These are phyloP conservation scores for Cladosporium sp. DNA, from an alignment of 2,329 filamentous ascomycete genomes.

Conservation along the genomic window DNA sequence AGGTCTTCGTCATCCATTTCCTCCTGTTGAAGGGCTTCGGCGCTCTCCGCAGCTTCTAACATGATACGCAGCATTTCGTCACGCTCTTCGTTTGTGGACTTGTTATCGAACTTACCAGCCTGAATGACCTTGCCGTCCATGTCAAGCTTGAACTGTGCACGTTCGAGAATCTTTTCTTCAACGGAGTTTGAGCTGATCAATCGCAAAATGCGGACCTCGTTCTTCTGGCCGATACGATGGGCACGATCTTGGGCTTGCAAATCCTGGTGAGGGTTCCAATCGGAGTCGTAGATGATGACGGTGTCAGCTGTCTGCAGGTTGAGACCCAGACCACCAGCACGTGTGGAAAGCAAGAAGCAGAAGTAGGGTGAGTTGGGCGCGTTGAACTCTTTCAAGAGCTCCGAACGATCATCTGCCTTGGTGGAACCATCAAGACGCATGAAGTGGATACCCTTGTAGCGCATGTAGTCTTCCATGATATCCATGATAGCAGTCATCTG, in stretches of 20 bases:
- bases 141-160: conserved; percentile 95
- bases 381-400: conserved; percentile 86
- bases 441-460: conserved; percentile 79
- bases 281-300: conserved; percentile 98
- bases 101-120: conserved; percentile 98
- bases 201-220: conserved; percentile 93
- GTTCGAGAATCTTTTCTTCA: conserved; percentile 96
- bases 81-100: conserved; percentile 96
- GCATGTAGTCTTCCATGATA: conserved; percentile 98
- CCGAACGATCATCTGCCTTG: conserved; percentile 94
- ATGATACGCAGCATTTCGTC: conserved; percentile 94
- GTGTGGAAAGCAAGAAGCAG: conserved; percentile 97
- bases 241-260: conserved; percentile 98
- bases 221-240: conserved; percentile 99
- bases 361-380: conserved; percentile 88
- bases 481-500: conserved; percentile 99
- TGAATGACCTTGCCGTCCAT: conserved; percentile 99
- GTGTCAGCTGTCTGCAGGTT: conserved; percentile 98
- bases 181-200: conserved; percentile 96
- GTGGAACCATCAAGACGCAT: conserved; percentile 94
- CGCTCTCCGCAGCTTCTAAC: conserved; percentile 74
- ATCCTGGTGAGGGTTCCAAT: conserved; percentile 99
- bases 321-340: conserved; percentile 94
- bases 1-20: conserved; percentile 99
- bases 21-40: conserved; percentile 76